A percentile compares a stretch with the other conserved stretches of the same genome.
These are phyloP conservation scores for Apiospora saccharicola DNA, from an alignment of 2,329 filamentous ascomycete species.

Conservation along the genomic window DNA sequence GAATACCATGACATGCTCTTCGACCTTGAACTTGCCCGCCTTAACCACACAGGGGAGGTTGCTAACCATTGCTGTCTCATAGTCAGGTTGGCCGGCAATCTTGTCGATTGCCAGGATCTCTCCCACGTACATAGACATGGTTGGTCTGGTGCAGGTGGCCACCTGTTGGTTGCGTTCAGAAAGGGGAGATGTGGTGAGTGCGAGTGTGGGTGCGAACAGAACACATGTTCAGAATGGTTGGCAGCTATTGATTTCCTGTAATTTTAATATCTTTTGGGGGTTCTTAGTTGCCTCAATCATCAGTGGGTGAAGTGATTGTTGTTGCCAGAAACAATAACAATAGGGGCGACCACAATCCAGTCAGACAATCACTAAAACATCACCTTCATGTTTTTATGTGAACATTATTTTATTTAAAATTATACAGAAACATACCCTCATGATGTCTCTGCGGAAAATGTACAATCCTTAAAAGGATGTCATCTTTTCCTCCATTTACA, in stretches of 20 bases:
- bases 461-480: too few relatives aligned
- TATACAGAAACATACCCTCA: too few relatives aligned
- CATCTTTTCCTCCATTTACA: too few relatives aligned
- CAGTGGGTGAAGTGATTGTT: background rate
- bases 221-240: too few relatives aligned
- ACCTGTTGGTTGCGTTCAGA: background rate
- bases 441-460: too few relatives aligned
- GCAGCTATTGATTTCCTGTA: too few relatives aligned
- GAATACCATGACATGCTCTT: conserved; percentile 13
- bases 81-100: background rate
- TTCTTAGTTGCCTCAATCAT: background rate
- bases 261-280: too few relatives aligned
- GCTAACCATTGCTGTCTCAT: background rate
- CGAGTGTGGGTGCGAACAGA: too few relatives aligned
- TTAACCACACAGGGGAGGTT: conserved; percentile 4
- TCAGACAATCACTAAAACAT: background rate
- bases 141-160: background rate
- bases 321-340: background rate
- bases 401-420: background rate
- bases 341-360: background rate
- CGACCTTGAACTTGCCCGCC: background rate
- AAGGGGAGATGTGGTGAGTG: background rate
- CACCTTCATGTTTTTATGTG: too few relatives aligned
- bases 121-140: background rate
- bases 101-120: background rate